Conservation (phyloP, 495 filamentous ascomycete genomes). For the Penicillium paradoxum region DNA sequence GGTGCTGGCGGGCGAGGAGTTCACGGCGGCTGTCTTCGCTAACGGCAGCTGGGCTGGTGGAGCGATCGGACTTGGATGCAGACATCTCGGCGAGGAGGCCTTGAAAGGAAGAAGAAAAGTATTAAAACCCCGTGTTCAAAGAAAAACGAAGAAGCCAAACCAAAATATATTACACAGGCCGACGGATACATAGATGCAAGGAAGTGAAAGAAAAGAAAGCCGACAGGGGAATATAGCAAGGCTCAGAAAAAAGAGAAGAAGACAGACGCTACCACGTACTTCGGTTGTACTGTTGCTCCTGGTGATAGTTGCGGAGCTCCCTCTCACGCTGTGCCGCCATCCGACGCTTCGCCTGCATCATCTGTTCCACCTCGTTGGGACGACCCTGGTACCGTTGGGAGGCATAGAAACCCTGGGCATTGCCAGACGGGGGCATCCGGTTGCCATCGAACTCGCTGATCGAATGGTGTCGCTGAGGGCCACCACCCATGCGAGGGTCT, state of each 20-base stretch:
- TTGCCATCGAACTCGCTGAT: constrained; percentile 80
- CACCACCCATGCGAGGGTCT: constrained; percentile 48
- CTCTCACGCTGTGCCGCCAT: constrained; percentile 98
- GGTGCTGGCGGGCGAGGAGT: constrained; percentile 90
- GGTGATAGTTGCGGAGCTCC: constrained; percentile 98
- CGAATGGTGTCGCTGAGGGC: constrained; percentile 70
- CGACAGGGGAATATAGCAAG: constrained; percentile 34
- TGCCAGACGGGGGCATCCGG: constrained; percentile 66
- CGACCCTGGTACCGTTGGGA: constrained; percentile 88
- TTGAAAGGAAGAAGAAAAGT: constrained; percentile 44
- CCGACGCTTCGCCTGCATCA: constrained; percentile 97
- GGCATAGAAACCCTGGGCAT: constrained; percentile 90
- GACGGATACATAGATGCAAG: constrained; percentile 36
- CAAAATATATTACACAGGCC: constrained; percentile 49
- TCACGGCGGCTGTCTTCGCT: constrained; percentile 95
- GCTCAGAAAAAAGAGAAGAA: constrained; percentile 27
- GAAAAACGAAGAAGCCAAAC: constrained; percentile 20
- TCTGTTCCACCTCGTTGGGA: constrained; percentile 93
- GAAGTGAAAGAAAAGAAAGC: constrained; percentile 18
- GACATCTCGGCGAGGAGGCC: constrained; percentile 79
- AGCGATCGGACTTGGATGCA: constrained; percentile 80
- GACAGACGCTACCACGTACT: constrained; percentile 63
- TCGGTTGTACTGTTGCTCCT: constrained; percentile 99
- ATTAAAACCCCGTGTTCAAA: constrained; percentile 46
- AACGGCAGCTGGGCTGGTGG: constrained; percentile 85